Evolutionary conservation across 208 protist species (phyloP), one percentile per base, ranked within the genome.

Genomic region (Acanthamoeba healyi): DNA sequence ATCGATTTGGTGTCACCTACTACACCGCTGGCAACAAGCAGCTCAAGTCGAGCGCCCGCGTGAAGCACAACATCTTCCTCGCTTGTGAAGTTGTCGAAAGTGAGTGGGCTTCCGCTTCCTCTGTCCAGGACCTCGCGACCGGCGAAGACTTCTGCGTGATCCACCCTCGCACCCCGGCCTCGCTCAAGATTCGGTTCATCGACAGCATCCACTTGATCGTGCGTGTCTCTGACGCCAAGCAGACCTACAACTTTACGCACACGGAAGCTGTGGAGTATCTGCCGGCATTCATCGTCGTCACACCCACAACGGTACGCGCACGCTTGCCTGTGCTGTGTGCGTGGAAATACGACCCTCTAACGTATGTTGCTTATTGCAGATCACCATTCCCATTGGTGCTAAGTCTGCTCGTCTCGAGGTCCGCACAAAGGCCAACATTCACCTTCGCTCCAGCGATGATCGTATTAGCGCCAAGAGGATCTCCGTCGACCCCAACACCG

Each of bases 31-130:
- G 40, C 88, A 38, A 79, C 44, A 72, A 54, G 65, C 88, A 51
- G 61, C 46, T 93, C 36, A 58, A 54, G 42, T 81, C 58, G 32
- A 44, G 15, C 40, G n/a, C 61, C 32, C 42, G 7, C 24, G 67
- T 93, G 34, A 79, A 93, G 38, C 88, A 93, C 88, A 93, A 93
- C 63, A 93, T 93, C 58, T 79, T 79, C 38, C 49, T 93, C 29
- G 29, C 36, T 1, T 93, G 88, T 29, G 40, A 32, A 15, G 42
- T 93, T 34, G 88, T 34, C 22, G 88, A 93, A 44, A 81, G 40
- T 34, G 88, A 93, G 19, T 93, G 88, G 88, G 88, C 88, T 26
- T 46, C 88, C 24, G 42, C 88, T 19, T 46, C 56, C 24, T 17
- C 88, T 7, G 29, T 61, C 2, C 65, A 58, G 19, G 61, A 93